phyloP scores from a whole-genome alignment of 495 filamentous ascomycete genomes.

The Staphylotrichum longicolle region DNA sequence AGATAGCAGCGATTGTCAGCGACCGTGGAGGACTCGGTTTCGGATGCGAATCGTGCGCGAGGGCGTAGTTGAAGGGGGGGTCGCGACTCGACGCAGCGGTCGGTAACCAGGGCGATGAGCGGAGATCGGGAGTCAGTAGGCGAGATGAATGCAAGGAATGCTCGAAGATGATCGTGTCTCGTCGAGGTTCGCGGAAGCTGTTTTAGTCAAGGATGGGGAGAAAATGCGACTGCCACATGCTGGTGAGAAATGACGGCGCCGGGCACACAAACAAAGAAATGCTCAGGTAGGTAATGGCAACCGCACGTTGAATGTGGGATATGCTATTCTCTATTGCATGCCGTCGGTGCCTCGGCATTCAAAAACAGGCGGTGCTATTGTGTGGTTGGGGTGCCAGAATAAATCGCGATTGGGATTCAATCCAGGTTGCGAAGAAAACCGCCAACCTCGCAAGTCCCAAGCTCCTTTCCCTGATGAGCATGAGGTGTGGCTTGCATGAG shows the following conservation, averaged over 20 bases:
- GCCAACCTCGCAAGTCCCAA: not conserved
- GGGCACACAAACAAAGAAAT: slow-evolving; percentile 12
- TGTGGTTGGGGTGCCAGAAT: not conserved
- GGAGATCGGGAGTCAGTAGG: not conserved
- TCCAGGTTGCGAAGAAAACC: slow-evolving; percentile 5
- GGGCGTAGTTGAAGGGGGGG: not conserved
- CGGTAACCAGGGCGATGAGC: not conserved
- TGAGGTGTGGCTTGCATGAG: slow-evolving; percentile 1
- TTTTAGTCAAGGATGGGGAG: slow-evolving; percentile 4
- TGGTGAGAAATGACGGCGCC: not conserved
- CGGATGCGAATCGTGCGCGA: not conserved
- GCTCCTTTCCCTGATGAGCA: not conserved
- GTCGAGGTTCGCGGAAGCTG: slow-evolving; percentile 2
- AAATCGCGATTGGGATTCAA: not conserved
- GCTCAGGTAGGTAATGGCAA: not conserved
- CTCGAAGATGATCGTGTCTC: not conserved
- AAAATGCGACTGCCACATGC: slow-evolving; percentile 15
- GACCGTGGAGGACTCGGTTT: not conserved
- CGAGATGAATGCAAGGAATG: not conserved
- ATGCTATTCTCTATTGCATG: slow-evolving; percentile 14
- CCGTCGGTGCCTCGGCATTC: slow-evolving; percentile 2
- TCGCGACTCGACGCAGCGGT: not conserved
- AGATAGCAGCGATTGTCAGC: not conserved
- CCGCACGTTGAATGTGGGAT: not conserved
- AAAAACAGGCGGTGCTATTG: slow-evolving; percentile 6